Evolutionary conservation across 176 grass and related monocot genomes (phyloP).

Genomic region (Paspalum notatum): DNA sequence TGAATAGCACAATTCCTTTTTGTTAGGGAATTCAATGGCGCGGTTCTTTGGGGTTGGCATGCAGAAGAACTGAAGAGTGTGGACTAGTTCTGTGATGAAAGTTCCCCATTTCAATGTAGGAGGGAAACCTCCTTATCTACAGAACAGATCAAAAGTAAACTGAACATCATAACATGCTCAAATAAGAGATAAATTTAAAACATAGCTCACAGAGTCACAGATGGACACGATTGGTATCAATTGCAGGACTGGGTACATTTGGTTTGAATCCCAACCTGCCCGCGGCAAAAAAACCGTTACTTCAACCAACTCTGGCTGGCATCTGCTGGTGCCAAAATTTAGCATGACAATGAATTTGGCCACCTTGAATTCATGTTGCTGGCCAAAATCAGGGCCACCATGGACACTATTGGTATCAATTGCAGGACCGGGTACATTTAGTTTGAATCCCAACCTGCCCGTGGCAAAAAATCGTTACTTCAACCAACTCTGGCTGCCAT

Average conservation of each 20-base stretch:
- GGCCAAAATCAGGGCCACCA: not conserved
- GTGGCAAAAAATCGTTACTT: too few relatives aligned
- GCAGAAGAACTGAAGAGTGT: not conserved
- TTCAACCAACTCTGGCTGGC: too few relatives aligned
- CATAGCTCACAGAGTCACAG: not conserved
- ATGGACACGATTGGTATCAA: not conserved
- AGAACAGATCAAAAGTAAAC: not conserved
- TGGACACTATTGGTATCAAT: not conserved
- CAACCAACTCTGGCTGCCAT: too few relatives aligned
- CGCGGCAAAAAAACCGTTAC: too few relatives aligned
- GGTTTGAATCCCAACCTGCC: too few relatives aligned
- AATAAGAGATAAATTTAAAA: not conserved
- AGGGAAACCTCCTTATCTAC: too few relatives aligned
- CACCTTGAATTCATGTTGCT: too few relatives aligned
- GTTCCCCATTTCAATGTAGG: not conserved
- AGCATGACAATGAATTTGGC: too few relatives aligned
- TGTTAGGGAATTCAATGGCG: too few relatives aligned
- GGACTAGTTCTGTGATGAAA: not conserved
- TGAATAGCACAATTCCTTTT: too few relatives aligned
- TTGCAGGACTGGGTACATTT: not conserved
- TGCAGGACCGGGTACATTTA: not conserved
- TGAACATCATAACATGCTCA: not conserved
- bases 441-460: too few relatives aligned
- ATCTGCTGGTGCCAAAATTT: too few relatives aligned
- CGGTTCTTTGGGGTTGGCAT: not conserved